These are phyloP conservation scores for Arachis monticola DNA, from an alignment of 331 rosid species.

Conservation along the genomic window DNA sequence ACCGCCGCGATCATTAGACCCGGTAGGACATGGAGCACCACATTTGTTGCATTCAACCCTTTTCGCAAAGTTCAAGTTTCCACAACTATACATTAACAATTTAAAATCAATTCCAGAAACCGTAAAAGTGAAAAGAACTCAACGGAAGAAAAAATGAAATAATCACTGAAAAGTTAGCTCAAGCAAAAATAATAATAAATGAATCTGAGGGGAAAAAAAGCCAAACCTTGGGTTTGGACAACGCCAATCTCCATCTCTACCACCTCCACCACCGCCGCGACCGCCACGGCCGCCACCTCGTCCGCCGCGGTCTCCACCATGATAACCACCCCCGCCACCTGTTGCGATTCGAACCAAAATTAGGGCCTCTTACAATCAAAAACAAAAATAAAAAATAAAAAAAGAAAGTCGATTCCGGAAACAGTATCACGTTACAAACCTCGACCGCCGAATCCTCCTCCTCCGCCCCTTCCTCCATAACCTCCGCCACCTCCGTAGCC, in stretches of 20 bases:
- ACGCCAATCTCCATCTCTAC: slow-evolving; percentile 98
- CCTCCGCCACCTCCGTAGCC: slow-evolving; percentile 45
- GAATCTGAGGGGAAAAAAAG: not conserved
- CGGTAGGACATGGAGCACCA: slow-evolving; percentile 79
- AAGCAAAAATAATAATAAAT: not conserved
- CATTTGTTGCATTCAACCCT: slow-evolving; percentile 97
- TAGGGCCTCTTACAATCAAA: not conserved
- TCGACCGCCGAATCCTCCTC: slow-evolving; percentile 53
- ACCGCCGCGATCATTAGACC: slow-evolving; percentile 53
- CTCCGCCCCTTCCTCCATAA: slow-evolving; percentile 17
- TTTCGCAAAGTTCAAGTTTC: slow-evolving; percentile 91
- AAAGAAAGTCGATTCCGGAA: not conserved
- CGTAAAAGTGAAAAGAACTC: not conserved
- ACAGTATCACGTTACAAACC: slow-evolving; percentile 48
- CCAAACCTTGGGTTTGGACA: slow-evolving; percentile 85
- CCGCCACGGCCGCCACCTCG: slow-evolving; percentile 65
- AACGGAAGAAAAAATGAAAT: not conserved
- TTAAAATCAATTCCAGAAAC: slow-evolving; percentile 28
- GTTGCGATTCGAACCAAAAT: slow-evolving; percentile 36
- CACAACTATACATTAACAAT: slow-evolving; percentile 68
- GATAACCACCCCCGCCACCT: slow-evolving; percentile 82
- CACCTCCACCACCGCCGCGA: slow-evolving; percentile 45
- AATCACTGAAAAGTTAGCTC: not conserved
- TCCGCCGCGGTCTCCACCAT: slow-evolving; percentile 87
- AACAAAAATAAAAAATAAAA: not conserved